Evolutionary conservation across 1,284 basidiomycete genomes (phyloP), one percentile per base, ranked within the genome.

Genomic region (Coniferiporia weirii): DNA sequence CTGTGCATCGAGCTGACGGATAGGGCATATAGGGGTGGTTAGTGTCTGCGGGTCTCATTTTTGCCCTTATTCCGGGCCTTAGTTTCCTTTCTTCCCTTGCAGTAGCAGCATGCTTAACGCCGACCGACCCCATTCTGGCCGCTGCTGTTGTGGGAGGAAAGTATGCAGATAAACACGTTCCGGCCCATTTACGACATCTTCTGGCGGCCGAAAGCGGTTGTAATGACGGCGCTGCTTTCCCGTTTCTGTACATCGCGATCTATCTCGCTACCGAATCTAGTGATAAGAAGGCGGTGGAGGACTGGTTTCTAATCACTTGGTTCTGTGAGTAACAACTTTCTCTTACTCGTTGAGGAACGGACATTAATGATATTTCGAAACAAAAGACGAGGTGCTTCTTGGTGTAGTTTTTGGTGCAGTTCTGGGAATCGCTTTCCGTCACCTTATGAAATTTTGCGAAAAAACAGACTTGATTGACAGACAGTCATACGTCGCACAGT

Each of bases 121-220:
- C 96, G 0, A 98, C 97, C 9, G 97, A 99, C 73, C 96, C 96
- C 19, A 94, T 95, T 65, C 80, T 95, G 43, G 90, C 93, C 1
- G 91, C 91, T 22, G 90, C 88, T 3, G 84, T 99, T 57, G 89
- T 99, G 12, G 96, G 97, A 69, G 96, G 97, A 56, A 96, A 94
- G 73, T 99, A 96, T 76, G 96, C 96, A 1, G 92, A 99, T 72
- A 97, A 98, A 70, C 96, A 99, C 68, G 96, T 99, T 15, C 96
- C 96, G 0, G 88, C 93, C 0, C 97, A 99, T 71, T 81, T 99
- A 51, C 87, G 91, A 50, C 93, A 98, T 72, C 80, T 91, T 7
- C 76, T 98, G 13, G 92, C 93, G 20, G 94, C 93, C 32, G 95
- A 99, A 75, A 90, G 87, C 55, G 96, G 93, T 12, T 92, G 91